Evolutionary conservation across 805 yeast genomes (phyloP).

Genomic region (Barnettozyma botsteinii): DNA sequence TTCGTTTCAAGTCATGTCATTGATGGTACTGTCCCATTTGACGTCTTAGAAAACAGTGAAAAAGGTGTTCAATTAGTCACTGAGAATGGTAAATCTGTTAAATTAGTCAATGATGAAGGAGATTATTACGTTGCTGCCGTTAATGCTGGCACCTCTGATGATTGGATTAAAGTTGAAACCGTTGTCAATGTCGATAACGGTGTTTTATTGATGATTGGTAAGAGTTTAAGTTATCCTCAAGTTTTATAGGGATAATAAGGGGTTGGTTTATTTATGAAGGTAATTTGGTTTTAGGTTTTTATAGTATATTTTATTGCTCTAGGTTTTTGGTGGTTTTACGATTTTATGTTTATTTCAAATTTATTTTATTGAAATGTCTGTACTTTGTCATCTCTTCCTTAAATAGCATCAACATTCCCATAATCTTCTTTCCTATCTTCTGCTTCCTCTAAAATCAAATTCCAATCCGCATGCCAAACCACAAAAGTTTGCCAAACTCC

Average conservation of each 20-base stretch:
- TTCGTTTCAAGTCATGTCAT: conserved; percentile 65
- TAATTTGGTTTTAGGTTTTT: not conserved
- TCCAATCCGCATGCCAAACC: conserved; percentile 48
- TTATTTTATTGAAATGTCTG: not conserved
- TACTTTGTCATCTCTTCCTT: not conserved
- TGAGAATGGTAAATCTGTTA: conserved; percentile 31
- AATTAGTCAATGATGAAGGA: conserved; percentile 32
- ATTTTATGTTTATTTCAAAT: not conserved
- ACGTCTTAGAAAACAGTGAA: conserved; percentile 12
- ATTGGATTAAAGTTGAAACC: conserved; percentile 29
- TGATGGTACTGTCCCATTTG: conserved; percentile 24
- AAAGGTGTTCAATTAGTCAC: conserved; percentile 29
- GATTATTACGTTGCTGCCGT: conserved; percentile 30
- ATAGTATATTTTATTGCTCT: too few species aligned
- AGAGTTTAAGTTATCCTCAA: conserved; percentile 16
- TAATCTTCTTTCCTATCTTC: conserved; percentile 29
- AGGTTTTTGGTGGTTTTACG: too few species aligned
- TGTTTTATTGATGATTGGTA: conserved; percentile 36
- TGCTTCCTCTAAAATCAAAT: conserved; percentile 41
- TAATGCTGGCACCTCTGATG: conserved; percentile 28
- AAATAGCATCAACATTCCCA: not conserved
- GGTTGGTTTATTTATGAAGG: not conserved
- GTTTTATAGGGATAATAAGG: not conserved
- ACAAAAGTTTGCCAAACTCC: conserved; percentile 44
- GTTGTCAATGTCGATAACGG: conserved; percentile 40